Evolutionary conservation across 345 rosid genomes (phyloP).

Genomic region (Anastatica hierochuntica): DNA sequence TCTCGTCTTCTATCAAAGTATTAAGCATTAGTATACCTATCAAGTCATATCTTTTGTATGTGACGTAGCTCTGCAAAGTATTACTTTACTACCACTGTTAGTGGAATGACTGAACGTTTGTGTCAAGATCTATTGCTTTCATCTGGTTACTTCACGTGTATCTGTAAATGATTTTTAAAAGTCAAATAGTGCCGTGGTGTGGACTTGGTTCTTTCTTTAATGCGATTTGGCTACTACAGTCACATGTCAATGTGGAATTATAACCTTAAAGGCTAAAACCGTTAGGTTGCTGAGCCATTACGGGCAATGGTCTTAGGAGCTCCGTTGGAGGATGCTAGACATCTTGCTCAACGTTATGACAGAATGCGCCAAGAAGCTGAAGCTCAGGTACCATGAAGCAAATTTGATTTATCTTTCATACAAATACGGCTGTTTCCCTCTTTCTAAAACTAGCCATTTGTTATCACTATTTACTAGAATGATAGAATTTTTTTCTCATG

Average conservation of each 20-base stretch:
- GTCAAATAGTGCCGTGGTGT: too few species aligned
- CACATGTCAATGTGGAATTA: background rate
- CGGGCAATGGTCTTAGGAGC: constrained; percentile 93
- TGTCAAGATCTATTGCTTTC: background rate
- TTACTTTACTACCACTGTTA: background rate
- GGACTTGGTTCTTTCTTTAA: background rate
- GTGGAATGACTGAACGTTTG: background rate
- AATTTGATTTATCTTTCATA: background rate
- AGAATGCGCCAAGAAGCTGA: constrained; percentile 96
- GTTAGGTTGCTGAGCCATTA: constrained; percentile 89
- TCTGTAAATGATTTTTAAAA: too few species aligned
- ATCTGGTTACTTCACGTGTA: too few species aligned
- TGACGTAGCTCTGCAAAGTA: background rate
- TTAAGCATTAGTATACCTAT: background rate
- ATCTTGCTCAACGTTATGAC: constrained; percentile 96
- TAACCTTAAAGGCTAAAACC: background rate
- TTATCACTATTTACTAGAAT: constrained; percentile 4
- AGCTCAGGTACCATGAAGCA: constrained; percentile 65
- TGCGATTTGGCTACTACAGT: background rate
- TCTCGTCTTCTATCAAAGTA: constrained; percentile 1
- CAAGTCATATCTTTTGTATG: background rate
- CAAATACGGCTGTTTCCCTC: background rate
- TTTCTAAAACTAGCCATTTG: background rate
- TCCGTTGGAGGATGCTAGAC: constrained; percentile 94
- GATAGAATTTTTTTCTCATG: constrained; percentile 1